A percentile compares a stretch with the other conserved stretches of the same genome.
These are phyloP conservation scores for Spatholobus suberectus DNA, from an alignment of 306 rosid species.

Conservation along the genomic window DNA sequence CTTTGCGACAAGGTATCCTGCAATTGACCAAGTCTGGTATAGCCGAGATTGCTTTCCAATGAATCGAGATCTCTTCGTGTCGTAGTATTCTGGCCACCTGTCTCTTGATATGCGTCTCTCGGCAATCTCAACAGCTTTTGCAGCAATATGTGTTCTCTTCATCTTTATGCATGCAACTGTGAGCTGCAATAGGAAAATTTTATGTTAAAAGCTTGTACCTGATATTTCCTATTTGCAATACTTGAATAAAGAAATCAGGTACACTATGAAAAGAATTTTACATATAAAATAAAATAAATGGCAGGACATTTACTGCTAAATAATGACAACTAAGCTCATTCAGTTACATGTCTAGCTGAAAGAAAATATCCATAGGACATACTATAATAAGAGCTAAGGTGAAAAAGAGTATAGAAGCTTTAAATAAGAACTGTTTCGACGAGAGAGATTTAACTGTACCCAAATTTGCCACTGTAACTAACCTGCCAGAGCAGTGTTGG, in stretches of 20 bases:
- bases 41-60: slow-evolving; percentile 81
- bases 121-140: slow-evolving; percentile 67
- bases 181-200: slow-evolving; percentile 58
- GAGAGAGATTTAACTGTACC: slow-evolving; percentile 10
- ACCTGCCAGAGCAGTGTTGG: slow-evolving; percentile 97
- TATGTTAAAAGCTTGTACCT: slow-evolving; percentile 22
- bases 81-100: slow-evolving; percentile 90
- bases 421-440: not conserved
- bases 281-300: not conserved
- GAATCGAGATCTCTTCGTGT: slow-evolving; percentile 69
- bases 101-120: slow-evolving; percentile 71
- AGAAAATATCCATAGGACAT: slow-evolving; percentile 3
- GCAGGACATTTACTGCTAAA: not conserved
- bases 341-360: not conserved
- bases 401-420: not conserved
- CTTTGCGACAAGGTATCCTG: slow-evolving; percentile 81
- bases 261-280: slow-evolving; percentile 13
- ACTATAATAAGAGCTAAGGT: slow-evolving; percentile 11
- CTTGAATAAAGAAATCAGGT: slow-evolving; percentile 18
- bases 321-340: not conserved
- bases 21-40: slow-evolving; percentile 84
- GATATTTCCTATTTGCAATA: slow-evolving; percentile 15
- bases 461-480: slow-evolving; percentile 33
- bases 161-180: slow-evolving; percentile 89
- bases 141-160: slow-evolving; percentile 80